A percentile compares a stretch with the other conserved stretches of the same genome.
These are phyloP conservation scores for Candida mattraensis DNA, from an alignment of 805 yeast genomes.

Conservation along the genomic window DNA sequence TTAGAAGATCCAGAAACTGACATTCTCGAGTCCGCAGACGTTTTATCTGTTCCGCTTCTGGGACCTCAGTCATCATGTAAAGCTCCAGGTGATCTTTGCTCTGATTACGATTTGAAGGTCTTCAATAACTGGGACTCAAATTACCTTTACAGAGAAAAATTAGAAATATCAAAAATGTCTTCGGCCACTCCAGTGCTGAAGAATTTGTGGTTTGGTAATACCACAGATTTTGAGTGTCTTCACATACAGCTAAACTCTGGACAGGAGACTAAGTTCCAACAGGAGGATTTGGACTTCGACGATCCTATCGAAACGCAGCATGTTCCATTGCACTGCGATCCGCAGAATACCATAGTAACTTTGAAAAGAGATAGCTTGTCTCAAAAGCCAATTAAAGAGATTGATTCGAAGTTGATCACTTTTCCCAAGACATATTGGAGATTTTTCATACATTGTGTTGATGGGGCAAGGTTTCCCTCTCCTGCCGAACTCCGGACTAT, in stretches of 20 bases:
- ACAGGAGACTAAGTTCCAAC: neutral
- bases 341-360: slow-evolving; percentile 49
- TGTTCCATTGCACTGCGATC: slow-evolving; percentile 48
- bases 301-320: slow-evolving; percentile 5
- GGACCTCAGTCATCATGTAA: slow-evolving; percentile 24
- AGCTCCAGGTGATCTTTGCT: slow-evolving; percentile 29
- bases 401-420: slow-evolving; percentile 39
- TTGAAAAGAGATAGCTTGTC: slow-evolving; percentile 34
- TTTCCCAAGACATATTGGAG: slow-evolving; percentile 57
- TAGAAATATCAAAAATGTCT: slow-evolving; percentile 84
- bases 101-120: slow-evolving; percentile 39
- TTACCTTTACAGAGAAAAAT: slow-evolving; percentile 67
- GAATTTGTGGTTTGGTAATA: slow-evolving; percentile 80
- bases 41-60: slow-evolving; percentile 32
- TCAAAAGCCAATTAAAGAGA: slow-evolving; percentile 20
- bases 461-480: slow-evolving; percentile 55
- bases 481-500: slow-evolving; percentile 36
- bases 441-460: slow-evolving; percentile 57
- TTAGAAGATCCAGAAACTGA: slow-evolving; percentile 21
- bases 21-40: slow-evolving; percentile 19
- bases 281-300: too few relatives aligned
- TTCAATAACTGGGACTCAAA: slow-evolving; percentile 68
- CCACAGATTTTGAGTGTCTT: slow-evolving; percentile 61
- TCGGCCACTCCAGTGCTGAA: slow-evolving; percentile 59
- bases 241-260: slow-evolving; percentile 29